Evolutionary conservation across 1,284 basidiomycete species (phyloP), one percentile per base, ranked within the genome.

Genomic region (Apiotrichum laibachii): DNA sequence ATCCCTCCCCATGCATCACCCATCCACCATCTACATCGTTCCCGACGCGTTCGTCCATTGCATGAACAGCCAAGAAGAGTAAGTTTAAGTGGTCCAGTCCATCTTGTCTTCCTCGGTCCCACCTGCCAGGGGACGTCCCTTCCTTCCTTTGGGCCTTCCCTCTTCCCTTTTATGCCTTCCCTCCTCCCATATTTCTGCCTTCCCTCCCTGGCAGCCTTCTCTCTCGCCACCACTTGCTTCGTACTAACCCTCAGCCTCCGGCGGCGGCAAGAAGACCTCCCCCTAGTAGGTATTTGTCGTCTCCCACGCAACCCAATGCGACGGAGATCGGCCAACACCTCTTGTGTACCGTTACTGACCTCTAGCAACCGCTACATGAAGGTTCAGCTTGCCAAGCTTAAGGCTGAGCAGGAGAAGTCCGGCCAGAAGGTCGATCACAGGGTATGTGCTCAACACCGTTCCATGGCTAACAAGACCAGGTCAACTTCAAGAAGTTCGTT

Each of bases 351-450:
- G 3, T 10, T 35, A 37, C 53, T 60, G 19, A 60, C 58, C 12
- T 16, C 2, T 60, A 77, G 75, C 72, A 75, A 77, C 68, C 64
- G 70, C 49, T 77, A 70, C 72, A 75, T 77, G 73, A 77, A 77
- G 70, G 72, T 75, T 52, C 72, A 75, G 62, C 75, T 77, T 61
- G 75, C 73, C 65, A 75, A 77, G 67, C 70, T 77, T 68, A 77
- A 76, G 72, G 71, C 64, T 34, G 73, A 75, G 45, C 64, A 71
- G 55, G 72, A 73, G 66, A 73, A 77, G 66, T 46, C 68, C 15
- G 72, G 72, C 60, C 72, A 72, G 64, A 75, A 70, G 64, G 56
- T 55, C 55, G 70, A 72, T 60, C 75, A 77, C 72, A 72, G 69
- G 71, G 72, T 75, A 42, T 34, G 72, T 62, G 13, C 42, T 33